Percentiles rank a stretch among this genome's conserved stretches.
These are phyloP conservation scores for Stachybotrys chlorohalonatus DNA, from an alignment of 2,329 filamentous ascomycete genomes.

Conservation along the genomic window DNA sequence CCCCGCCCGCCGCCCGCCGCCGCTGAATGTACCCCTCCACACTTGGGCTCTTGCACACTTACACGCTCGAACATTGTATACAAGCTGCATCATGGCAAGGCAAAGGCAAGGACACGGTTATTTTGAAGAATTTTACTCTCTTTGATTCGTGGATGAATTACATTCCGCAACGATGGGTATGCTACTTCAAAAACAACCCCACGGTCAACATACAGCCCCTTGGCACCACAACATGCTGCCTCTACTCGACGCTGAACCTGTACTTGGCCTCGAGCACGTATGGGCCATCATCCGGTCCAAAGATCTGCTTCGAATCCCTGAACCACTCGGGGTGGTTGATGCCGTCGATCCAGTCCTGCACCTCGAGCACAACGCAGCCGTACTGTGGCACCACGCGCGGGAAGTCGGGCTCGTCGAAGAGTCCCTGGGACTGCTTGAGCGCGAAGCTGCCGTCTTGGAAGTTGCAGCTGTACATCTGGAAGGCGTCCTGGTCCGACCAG, in stretches of 20 bases:
- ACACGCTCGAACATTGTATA: no score
- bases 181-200: no score
- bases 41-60: no score
- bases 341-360: slow-evolving; percentile 87
- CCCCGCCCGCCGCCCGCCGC: no score
- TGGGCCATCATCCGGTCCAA: slow-evolving; percentile 46
- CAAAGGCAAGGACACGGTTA: no score
- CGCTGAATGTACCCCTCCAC: no score
- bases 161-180: no score
- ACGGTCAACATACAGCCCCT: background rate
- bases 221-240: background rate
- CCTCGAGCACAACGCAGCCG: slow-evolving; percentile 84
- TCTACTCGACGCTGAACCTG: slow-evolving; percentile 34
- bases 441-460: slow-evolving; percentile 63
- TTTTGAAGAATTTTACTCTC: no score
- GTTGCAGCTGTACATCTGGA: slow-evolving; percentile 82
- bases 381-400: slow-evolving; percentile 61
- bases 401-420: slow-evolving; percentile 42
- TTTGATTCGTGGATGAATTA: no score
- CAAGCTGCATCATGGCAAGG: no score
- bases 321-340: slow-evolving; percentile 91
- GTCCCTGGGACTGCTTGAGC: slow-evolving; percentile 62
- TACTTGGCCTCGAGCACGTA: slow-evolving; percentile 56
- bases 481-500: slow-evolving; percentile 73
- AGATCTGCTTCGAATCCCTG: slow-evolving; percentile 52